A percentile compares a stretch with the other conserved stretches of the same genome.
phyloP scores from a whole-genome alignment of 1,284 basidiomycete species.

The Trametes versicolor region DNA sequence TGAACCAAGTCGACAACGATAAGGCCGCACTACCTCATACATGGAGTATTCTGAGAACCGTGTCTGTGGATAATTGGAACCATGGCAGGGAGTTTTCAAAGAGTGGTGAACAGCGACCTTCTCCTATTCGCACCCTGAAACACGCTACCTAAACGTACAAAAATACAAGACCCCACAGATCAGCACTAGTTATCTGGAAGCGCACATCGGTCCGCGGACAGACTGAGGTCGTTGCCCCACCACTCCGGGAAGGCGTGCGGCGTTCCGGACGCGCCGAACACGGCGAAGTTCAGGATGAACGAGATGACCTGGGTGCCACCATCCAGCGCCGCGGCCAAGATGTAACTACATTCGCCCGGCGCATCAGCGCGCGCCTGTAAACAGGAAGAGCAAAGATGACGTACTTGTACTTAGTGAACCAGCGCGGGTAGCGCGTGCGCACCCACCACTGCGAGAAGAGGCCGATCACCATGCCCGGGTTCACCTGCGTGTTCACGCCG shows the following conservation, averaged over 20 bases:
- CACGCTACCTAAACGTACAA: not conserved
- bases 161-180: not conserved
- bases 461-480: conserved; percentile 57
- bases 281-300: conserved; percentile 48
- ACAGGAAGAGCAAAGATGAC: conserved; percentile 35
- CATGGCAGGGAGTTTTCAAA: not conserved
- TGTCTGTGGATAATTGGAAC: no score
- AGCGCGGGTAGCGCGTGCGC: conserved; percentile 53
- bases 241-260: conserved; percentile 41
- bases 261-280: conserved; percentile 44
- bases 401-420: conserved; percentile 72
- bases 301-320: conserved; percentile 46
- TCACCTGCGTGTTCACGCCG: conserved; percentile 58
- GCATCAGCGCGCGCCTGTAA: not conserved
- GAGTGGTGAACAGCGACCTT: no score
- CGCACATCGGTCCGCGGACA: conserved; percentile 43
- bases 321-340: conserved; percentile 44
- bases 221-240: conserved; percentile 44
- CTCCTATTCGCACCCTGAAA: not conserved
- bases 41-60: no score
- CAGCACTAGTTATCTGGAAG: conserved; percentile 33
- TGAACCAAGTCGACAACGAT: no score
- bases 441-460: conserved; percentile 65
- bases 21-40: no score
- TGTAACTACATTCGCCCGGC: conserved; percentile 37